Percentiles rank a stretch among this genome's conserved stretches.
phyloP scores from a whole-genome alignment of 202 grass and related monocot genomes.

The Musa balbisiana region DNA sequence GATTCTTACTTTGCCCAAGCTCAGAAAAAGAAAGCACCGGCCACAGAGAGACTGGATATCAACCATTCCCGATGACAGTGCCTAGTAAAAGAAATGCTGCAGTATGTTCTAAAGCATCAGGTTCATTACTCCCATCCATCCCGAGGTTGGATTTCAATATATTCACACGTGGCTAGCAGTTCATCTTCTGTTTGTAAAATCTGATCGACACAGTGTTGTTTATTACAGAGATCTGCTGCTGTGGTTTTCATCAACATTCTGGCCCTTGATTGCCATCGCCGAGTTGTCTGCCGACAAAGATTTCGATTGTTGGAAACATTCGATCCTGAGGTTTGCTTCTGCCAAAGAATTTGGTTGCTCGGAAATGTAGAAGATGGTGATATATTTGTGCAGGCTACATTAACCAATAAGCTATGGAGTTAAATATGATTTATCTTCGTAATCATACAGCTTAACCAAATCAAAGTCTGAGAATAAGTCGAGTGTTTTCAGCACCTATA shows the following conservation, averaged over 20 bases:
- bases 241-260: background rate
- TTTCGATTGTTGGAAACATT: too few relatives aligned
- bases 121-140: background rate
- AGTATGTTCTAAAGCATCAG: background rate
- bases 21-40: conserved; percentile 71
- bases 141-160: background rate
- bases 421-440: too few relatives aligned
- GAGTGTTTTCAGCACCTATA: too few relatives aligned
- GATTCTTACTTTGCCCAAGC: conserved; percentile 81
- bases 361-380: too few relatives aligned
- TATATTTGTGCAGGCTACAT: too few relatives aligned
- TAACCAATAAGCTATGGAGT: too few relatives aligned
- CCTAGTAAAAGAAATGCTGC: background rate
- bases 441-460: too few relatives aligned
- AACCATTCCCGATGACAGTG: conserved; percentile 31
- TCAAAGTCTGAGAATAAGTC: too few relatives aligned
- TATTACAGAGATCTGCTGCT: background rate
- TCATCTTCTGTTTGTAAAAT: background rate
- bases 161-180: background rate
- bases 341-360: too few relatives aligned
- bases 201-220: background rate
- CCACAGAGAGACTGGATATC: conserved; percentile 58
- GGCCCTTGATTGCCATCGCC: too few relatives aligned
- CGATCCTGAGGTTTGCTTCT: too few relatives aligned
- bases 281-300: too few relatives aligned